A percentile compares a stretch with the other conserved stretches of the same genome.
These are phyloP conservation scores for Rhododendron simsii DNA, from an alignment of 148 eudicot genomes.

Conservation along the genomic window DNA sequence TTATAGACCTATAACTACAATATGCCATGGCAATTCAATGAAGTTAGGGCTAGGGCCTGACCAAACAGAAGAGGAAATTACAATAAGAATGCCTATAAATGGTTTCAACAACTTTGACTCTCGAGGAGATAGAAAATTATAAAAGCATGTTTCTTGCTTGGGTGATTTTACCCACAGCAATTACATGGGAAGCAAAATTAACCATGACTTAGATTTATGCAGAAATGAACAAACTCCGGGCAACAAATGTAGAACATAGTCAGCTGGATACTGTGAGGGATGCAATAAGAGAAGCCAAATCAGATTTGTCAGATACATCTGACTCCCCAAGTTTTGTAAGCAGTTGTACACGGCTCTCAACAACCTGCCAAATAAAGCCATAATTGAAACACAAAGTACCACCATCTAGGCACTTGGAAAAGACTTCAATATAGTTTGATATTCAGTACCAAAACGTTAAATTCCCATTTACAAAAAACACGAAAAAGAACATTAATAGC, in stretches of 20 bases:
- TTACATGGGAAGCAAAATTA: neutral
- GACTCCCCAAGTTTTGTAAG: conserved; percentile 48
- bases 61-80: neutral
- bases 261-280: conserved; percentile 63
- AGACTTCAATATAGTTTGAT: neutral
- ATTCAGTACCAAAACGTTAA: neutral
- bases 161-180: neutral
- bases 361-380: conserved; percentile 47
- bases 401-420: neutral
- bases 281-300: conserved; percentile 47
- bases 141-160: neutral
- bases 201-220: neutral
- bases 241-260: neutral
- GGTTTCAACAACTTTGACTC: neutral
- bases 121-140: neutral
- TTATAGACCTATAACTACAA: too few species aligned
- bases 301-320: conserved; percentile 34
- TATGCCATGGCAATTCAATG: neutral
- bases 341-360: conserved; percentile 77
- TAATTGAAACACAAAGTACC: neutral
- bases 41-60: neutral
- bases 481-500: neutral
- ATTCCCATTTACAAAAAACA: neutral
- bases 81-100: neutral
- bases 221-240: neutral